Base-by-base conservation (phyloP, 257 asterid species). In the Gentiana macrophylla region DNA sequence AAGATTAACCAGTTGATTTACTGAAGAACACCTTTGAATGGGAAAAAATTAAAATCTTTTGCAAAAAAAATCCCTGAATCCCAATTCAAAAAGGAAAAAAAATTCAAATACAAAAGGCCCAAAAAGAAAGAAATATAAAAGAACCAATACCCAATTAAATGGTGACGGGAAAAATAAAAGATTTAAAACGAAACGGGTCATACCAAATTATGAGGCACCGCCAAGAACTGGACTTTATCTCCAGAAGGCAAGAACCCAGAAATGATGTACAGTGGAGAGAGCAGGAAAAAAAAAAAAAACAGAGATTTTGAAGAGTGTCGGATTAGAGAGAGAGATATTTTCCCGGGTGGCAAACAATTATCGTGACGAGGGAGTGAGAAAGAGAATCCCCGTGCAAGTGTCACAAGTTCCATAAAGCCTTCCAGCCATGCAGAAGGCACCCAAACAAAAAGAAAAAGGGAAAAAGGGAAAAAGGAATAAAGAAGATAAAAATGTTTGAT, bases 381-480 rank as follows among this genome's bases (percentile, higher is more conserved):
- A 62, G 74, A 64, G 83, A 73, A 72, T 73, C 85, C 74, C 59
- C 80, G 93, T 64, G 86, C 72, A 72, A 69, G 84, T 76, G 57
- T 72, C 74, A 44, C 66, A 72, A 59, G 72, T 60, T 63, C 59
- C 70, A 75, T 49, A 63, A 52, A 73, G 75, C 56, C 63, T 66
- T 76, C 57, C 72, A 68, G 75, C 84, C 92, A 82, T 82, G 91
- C 84, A 77, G 77, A 65, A 68, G 71, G 58, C 70, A 75, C 79
- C 70, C 70, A 70, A 71, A 56, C 24, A 24, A 24, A 24, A 24
- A 24, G 24, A 24, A 24, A 24, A 24, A 24, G 24, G 24, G 24
- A 24, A 24, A 24, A 24, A 24, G 24, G 24, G 24, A 24, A 24
- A 24, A 24, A 24, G 24, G 24, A 24, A 24, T 24, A 24, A 24